Percentiles rank a stretch among this genome's conserved stretches.
Evolutionary conservation across 2,329 filamentous ascomycete genomes (phyloP).

Genomic region (Thielaviopsis euricoi): DNA sequence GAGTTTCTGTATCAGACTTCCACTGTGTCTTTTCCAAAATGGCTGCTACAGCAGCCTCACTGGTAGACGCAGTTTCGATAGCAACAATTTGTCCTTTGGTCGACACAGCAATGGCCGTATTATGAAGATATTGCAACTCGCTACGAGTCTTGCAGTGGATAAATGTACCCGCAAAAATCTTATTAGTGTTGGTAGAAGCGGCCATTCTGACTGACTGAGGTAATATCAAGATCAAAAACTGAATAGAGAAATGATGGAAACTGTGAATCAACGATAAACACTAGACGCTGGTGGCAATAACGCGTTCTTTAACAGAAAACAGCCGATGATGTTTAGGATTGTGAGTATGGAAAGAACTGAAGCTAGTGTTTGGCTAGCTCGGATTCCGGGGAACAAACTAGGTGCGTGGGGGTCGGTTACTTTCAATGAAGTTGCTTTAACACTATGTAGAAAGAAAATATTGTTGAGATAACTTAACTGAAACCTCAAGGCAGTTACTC

Average conservation of each 20-base stretch:
- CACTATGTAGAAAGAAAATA: too few species aligned
- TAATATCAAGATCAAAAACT: neutral
- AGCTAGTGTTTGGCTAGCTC: too few species aligned
- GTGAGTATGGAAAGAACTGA: too few species aligned
- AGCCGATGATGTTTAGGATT: too few species aligned
- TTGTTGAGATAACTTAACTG: too few species aligned
- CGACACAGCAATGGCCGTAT: slow-evolving; percentile 35
- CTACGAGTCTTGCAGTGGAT: slow-evolving; percentile 33
- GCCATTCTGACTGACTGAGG: neutral
- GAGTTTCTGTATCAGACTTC: slow-evolving; percentile 28
- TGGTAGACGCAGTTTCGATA: slow-evolving; percentile 23
- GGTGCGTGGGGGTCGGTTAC: too few species aligned
- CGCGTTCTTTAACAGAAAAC: too few species aligned
- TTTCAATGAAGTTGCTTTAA: too few species aligned
- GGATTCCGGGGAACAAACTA: too few species aligned
- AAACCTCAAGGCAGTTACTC: too few species aligned
- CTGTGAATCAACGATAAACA: too few species aligned
- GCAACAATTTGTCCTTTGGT: slow-evolving; percentile 31
- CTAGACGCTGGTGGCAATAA: too few species aligned
- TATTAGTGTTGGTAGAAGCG: slow-evolving; percentile 14
- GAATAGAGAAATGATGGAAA: neutral
- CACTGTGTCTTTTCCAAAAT: slow-evolving; percentile 23
- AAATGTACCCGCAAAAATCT: slow-evolving; percentile 38
- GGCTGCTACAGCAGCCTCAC: slow-evolving; percentile 18
- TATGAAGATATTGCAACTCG: slow-evolving; percentile 34